These are phyloP conservation scores for Lasiodiplodia sp. DNA, from an alignment of 2,329 filamentous ascomycete genomes.

Conservation along the genomic window DNA sequence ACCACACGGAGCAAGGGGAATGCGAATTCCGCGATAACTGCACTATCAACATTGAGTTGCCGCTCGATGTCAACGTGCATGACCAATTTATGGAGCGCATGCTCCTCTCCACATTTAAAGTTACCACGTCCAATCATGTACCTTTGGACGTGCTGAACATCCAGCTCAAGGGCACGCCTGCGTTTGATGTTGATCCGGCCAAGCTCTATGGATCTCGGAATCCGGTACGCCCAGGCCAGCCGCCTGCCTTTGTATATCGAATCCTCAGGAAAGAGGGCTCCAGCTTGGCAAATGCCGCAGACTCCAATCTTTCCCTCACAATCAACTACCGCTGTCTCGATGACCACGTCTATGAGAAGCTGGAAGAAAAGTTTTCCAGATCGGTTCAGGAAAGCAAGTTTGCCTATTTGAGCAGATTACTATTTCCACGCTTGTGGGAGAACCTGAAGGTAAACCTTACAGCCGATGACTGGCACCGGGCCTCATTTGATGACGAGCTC, in stretches of 20 bases:
- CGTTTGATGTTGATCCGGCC: slow-evolving; percentile 70
- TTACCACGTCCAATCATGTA: slow-evolving; percentile 78
- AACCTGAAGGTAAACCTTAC: slow-evolving; percentile 56
- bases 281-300: slow-evolving; percentile 38
- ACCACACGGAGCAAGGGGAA: slow-evolving; percentile 70
- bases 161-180: slow-evolving; percentile 72
- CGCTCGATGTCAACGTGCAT: slow-evolving; percentile 93
- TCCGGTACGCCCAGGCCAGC: slow-evolving; percentile 80
- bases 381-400: slow-evolving; percentile 59
- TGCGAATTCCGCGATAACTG: slow-evolving; percentile 70
- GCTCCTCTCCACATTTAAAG: slow-evolving; percentile 88
- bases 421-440: slow-evolving; percentile 59
- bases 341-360: slow-evolving; percentile 68
- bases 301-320: slow-evolving; percentile 66
- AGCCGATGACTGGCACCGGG: slow-evolving; percentile 60
- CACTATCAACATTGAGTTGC: slow-evolving; percentile 75
- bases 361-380: slow-evolving; percentile 55
- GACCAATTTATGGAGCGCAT: slow-evolving; percentile 87
- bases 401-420: slow-evolving; percentile 55
- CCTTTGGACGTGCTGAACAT: slow-evolving; percentile 79
- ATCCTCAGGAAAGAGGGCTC: slow-evolving; percentile 64
- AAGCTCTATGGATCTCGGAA: slow-evolving; percentile 54
- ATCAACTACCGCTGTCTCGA: slow-evolving; percentile 80
- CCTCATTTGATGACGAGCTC: slow-evolving; percentile 62
- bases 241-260: slow-evolving; percentile 81